A percentile compares a stretch with the other conserved stretches of the same genome.
These are phyloP conservation scores for Huntiella omanensis DNA, from an alignment of 2,329 filamentous ascomycete species.

Conservation along the genomic window DNA sequence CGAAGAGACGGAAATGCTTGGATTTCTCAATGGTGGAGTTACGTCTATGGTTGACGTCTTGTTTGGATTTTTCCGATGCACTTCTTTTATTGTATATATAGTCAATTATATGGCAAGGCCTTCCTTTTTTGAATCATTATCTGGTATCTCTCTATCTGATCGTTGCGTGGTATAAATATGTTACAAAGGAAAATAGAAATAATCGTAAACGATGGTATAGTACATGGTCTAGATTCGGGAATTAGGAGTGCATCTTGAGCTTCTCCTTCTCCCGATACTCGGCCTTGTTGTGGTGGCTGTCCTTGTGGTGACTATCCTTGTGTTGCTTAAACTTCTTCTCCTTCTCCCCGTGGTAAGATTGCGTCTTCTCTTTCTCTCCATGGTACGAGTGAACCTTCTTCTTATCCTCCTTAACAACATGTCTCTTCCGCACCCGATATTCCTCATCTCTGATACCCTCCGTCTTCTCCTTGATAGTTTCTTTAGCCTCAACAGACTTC, in stretches of 20 bases:
- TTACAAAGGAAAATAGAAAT: too few species aligned
- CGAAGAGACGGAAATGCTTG: too few species aligned
- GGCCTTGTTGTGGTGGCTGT: not conserved
- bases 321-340: not conserved
- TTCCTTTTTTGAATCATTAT: not conserved
- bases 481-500: not conserved
- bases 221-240: not conserved
- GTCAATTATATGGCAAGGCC: not conserved
- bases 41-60: too few species aligned
- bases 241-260: not conserved
- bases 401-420: slow-evolving; percentile 1
- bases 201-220: not conserved
- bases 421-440: not conserved
- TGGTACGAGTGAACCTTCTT: not conserved
- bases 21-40: too few species aligned
- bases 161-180: too few species aligned
- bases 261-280: slow-evolving; percentile 1
- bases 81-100: not conserved
- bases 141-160: not conserved
- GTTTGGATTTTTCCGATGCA: too few species aligned
- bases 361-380: not conserved
- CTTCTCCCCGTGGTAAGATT: not conserved
- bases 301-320: too few species aligned
- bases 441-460: not conserved
- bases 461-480: too few species aligned